Percentiles rank a stretch among this genome's conserved stretches.
Evolutionary conservation across 2,329 filamentous ascomycete species (phyloP).

Genomic region (Hortaea werneckii): DNA sequence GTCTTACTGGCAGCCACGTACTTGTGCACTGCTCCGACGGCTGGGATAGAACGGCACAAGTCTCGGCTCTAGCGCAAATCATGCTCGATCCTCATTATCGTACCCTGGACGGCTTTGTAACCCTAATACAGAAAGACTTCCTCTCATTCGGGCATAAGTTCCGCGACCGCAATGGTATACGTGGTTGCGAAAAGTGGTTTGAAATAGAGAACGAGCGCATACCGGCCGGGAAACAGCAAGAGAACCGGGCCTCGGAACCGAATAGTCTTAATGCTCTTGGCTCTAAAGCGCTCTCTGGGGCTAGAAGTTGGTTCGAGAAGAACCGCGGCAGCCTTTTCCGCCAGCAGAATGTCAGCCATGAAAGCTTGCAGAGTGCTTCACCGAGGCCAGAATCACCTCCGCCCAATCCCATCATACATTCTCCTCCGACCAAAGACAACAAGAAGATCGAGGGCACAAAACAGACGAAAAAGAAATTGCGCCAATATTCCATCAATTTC

Average conservation of each 20-base stretch:
- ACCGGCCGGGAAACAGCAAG: constrained; percentile 35
- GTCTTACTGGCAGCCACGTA: constrained; percentile 86
- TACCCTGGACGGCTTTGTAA: constrained; percentile 87
- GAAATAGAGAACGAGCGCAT: constrained; percentile 69
- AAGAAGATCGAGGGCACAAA: constrained; percentile 50
- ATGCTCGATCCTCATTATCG: constrained; percentile 94
- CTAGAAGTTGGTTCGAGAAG: constrained; percentile 83
- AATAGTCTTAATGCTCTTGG: constrained; percentile 45
- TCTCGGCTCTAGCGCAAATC: constrained; percentile 82
- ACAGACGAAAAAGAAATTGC: constrained; percentile 86
- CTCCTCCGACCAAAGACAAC: constrained; percentile 31
- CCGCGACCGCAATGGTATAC: constrained; percentile 74
- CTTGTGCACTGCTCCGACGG: constrained; percentile 97
- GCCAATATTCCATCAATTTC: constrained; percentile 94
- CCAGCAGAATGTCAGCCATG: constrained; percentile 48
- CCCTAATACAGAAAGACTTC: constrained; percentile 95
- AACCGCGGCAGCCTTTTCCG: constrained; percentile 31
- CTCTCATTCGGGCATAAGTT: constrained; percentile 98
- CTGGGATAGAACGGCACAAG: constrained; percentile 93
- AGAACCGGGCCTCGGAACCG: constrained; percentile 36
- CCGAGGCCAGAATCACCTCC: constrained; percentile 23
- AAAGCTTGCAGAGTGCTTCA: constrained; percentile 50
- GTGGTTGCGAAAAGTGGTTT: constrained; percentile 93
- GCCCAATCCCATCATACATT: constrained; percentile 38
- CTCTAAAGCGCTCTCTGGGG: constrained; percentile 55